Conservation (phyloP, 2,329 filamentous ascomycete genomes). For the Magnaporthiopsis rhizophila region DNA sequence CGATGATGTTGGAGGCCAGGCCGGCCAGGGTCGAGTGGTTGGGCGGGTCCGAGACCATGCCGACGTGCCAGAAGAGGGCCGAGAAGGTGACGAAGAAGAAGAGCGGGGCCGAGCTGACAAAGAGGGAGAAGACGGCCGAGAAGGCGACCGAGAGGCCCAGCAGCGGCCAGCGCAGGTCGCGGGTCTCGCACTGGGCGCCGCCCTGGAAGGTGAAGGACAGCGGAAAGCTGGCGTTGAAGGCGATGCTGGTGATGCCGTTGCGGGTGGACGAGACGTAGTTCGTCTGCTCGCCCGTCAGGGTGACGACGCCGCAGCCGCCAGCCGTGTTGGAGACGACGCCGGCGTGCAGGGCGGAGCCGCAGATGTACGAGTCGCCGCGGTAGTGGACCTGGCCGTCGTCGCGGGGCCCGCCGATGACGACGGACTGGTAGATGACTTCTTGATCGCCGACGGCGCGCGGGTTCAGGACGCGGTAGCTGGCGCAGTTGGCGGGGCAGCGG, state of each 20-base stretch:
- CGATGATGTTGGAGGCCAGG: conserved; percentile 69
- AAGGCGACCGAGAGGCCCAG: conserved; percentile 76
- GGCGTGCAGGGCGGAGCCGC: conserved; percentile 66
- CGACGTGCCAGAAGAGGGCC: conserved; percentile 82
- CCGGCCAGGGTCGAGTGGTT: conserved; percentile 56
- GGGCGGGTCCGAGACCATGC: conserved; percentile 82
- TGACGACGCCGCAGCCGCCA: conserved; percentile 67
- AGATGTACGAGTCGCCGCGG: conserved; percentile 76
- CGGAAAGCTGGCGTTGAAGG: conserved; percentile 84
- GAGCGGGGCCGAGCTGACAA: conserved; percentile 67
- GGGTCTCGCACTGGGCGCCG: conserved; percentile 57
- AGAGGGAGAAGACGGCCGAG: conserved; percentile 68
- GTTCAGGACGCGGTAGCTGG: conserved; percentile 56
- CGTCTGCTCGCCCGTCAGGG: conserved; percentile 53
- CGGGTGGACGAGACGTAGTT: conserved; percentile 53
- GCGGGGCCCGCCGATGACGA: conserved; percentile 62
- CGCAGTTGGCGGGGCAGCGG: conserved; percentile 66
- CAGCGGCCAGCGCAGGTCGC: conserved; percentile 76
- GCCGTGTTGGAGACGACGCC: conserved; percentile 57
- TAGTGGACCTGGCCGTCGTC: conserved; percentile 49
- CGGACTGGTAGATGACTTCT: conserved; percentile 52
- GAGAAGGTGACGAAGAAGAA: conserved; percentile 83
- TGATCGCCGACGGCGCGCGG: conserved; percentile 67
- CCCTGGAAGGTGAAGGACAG: conserved; percentile 72
- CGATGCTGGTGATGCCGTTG: conserved; percentile 69